A percentile compares a stretch with the other conserved stretches of the same genome.
Evolutionary conservation across 371 early-diverging fungal species (phyloP).

Genomic region (Polyrhizophydium stewartii): DNA sequence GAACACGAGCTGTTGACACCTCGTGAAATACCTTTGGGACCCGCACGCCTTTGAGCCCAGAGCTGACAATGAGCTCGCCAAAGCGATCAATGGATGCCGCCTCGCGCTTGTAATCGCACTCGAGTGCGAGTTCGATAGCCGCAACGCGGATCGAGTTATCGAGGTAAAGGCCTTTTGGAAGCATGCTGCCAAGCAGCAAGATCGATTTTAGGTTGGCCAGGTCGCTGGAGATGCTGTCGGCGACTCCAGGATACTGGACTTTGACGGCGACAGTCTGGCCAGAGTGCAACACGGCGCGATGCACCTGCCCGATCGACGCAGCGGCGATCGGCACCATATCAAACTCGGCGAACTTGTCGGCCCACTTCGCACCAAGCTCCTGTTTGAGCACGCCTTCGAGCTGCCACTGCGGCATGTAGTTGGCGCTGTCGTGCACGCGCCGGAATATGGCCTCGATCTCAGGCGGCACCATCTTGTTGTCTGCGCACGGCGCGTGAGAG

Average conservation of each 20-base stretch:
- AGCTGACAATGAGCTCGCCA: conserved; percentile 43
- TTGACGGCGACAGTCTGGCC: conserved; percentile 77
- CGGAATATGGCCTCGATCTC: conserved; percentile 79
- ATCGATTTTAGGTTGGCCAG: conserved; percentile 77
- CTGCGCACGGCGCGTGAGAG: conserved; percentile 16
- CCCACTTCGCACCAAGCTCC: conserved; percentile 80
- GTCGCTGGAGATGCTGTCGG: conserved; percentile 82
- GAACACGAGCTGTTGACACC: conserved; percentile 64
- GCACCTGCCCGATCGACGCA: conserved; percentile 97
- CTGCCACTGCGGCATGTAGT: conserved; percentile 90
- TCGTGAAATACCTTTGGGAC: conserved; percentile 75
- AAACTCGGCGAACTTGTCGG: conserved; percentile 54
- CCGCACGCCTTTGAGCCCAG: conserved; percentile 51
- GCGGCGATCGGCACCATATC: conserved; percentile 83
- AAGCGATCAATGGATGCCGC: conserved; percentile 73
- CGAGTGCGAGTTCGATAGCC: conserved; percentile 86
- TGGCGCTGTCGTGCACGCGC: conserved; percentile 90
- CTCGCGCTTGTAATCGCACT: conserved; percentile 90
- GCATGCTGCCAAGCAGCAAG: conserved; percentile 70
- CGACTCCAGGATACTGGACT: conserved; percentile 95
- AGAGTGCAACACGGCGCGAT: conserved; percentile 55
- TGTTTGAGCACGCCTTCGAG: conserved; percentile 69
- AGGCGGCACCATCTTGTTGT: conserved; percentile 63
- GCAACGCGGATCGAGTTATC: conserved; percentile 93
- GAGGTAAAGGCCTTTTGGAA: conserved; percentile 92